Conservation (phyloP, 2,329 filamentous ascomycete species). For the Sporothrix luriei region DNA sequence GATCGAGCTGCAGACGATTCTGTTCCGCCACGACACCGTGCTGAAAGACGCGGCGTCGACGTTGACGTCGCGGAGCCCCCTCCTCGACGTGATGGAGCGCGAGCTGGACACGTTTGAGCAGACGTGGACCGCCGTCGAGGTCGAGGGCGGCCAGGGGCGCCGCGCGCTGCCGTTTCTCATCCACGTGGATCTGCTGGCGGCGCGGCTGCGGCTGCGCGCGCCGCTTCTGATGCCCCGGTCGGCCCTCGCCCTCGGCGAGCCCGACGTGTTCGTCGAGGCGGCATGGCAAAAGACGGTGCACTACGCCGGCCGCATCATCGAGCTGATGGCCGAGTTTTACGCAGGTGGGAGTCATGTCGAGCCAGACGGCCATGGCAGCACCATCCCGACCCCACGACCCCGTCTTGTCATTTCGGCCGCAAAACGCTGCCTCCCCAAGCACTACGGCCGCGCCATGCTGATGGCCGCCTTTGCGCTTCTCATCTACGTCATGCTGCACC, state of each 20-base stretch:
- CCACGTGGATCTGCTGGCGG: background rate
- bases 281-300: conserved; percentile 9
- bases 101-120: background rate
- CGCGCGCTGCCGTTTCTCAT: background rate
- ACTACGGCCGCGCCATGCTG: background rate
- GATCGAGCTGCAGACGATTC: background rate
- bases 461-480: background rate
- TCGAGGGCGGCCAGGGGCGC: background rate
- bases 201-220: background rate
- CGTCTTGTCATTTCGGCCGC: background rate
- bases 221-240: background rate
- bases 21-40: background rate
- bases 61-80: background rate
- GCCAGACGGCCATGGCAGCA: background rate
- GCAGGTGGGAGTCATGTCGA: too few species aligned
- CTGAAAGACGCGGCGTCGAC: background rate
- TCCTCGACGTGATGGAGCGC: background rate
- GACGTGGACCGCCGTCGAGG: background rate
- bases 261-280: background rate
- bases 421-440: background rate
- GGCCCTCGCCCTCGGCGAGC: background rate
- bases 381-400: background rate
- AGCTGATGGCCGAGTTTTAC: background rate
- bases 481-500: conserved; percentile 8
- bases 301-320: conserved; percentile 1